Evolutionary conservation across 73 alveolate genomes (phyloP).

Genomic region (Paramecium primaurelia): DNA sequence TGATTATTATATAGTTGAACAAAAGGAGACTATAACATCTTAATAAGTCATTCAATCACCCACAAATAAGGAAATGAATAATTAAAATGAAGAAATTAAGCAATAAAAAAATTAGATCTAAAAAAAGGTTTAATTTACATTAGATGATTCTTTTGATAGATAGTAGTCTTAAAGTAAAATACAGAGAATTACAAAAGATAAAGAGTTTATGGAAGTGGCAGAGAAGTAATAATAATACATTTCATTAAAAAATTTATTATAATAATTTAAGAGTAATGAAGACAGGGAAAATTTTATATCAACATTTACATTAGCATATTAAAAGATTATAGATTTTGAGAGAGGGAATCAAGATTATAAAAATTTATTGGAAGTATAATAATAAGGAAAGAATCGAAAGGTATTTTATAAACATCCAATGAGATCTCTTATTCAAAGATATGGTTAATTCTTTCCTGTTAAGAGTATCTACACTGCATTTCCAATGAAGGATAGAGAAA

Average conservation of each 20-base stretch:
- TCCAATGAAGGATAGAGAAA: conserved; percentile 36
- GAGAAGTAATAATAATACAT: background rate
- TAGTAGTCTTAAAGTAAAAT: background rate
- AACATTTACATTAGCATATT: conserved; percentile 18
- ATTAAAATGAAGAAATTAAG: background rate
- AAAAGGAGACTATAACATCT: background rate
- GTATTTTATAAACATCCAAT: conserved; percentile 8
- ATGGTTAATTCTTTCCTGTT: conserved; percentile 7
- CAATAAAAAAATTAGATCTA: background rate
- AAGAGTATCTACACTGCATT: background rate
- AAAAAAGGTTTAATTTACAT: background rate
- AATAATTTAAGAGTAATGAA: conserved; percentile 9
- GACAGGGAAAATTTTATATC: conserved; percentile 20
- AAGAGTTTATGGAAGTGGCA: background rate
- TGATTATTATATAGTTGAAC: background rate
- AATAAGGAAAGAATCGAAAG: background rate
- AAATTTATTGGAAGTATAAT: background rate
- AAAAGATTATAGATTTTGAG: background rate
- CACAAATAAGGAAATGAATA: background rate
- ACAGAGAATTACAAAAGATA: background rate
- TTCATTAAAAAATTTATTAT: background rate
- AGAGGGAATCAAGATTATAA: conserved; percentile 1
- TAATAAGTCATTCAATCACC: background rate
- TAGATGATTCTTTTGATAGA: conserved; percentile 41
- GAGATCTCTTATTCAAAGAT: background rate